These are phyloP conservation scores for Thelonectria discophora DNA, from an alignment of 2,329 filamentous ascomycete genomes.

Conservation along the genomic window DNA sequence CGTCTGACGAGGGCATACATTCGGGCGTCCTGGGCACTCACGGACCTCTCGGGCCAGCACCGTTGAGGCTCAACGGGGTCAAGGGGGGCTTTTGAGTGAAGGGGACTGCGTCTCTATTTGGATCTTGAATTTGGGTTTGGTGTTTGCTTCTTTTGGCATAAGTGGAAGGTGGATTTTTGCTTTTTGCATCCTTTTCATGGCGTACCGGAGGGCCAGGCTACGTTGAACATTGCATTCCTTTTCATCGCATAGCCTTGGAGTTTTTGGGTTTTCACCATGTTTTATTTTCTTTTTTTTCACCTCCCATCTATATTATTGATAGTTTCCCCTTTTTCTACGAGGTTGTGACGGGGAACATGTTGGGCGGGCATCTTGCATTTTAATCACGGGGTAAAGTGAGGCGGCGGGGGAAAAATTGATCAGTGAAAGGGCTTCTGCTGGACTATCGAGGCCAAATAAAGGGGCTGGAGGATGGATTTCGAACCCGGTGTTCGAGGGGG, in stretches of 20 bases:
- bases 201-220: slow-evolving; percentile 22
- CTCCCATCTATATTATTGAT: slow-evolving; percentile 7
- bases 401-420: slow-evolving; percentile 18
- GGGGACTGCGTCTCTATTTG: slow-evolving; percentile 24
- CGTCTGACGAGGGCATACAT: slow-evolving; percentile 51
- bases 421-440: slow-evolving; percentile 13
- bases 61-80: slow-evolving; percentile 50
- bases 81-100: slow-evolving; percentile 48
- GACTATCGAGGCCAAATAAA: slow-evolving; percentile 8
- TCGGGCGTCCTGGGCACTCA: slow-evolving; percentile 44
- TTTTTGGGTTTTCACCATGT: slow-evolving; percentile 32
- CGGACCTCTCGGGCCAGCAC: slow-evolving; percentile 45
- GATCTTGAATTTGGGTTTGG: slow-evolving; percentile 20
- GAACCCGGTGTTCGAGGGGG: slow-evolving; percentile 25
- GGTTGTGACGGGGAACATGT: slow-evolving; percentile 21
- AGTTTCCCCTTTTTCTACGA: neutral
- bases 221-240: slow-evolving; percentile 36
- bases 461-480: slow-evolving; percentile 16
- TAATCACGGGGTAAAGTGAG: slow-evolving; percentile 16
- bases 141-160: slow-evolving; percentile 35
- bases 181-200: slow-evolving; percentile 25
- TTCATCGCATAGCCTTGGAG: slow-evolving; percentile 42
- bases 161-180: slow-evolving; percentile 16
- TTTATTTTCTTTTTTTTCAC: neutral
- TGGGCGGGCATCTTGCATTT: slow-evolving; percentile 34